Conservation (phyloP, 2,329 filamentous ascomycete genomes). For the Chaetomium sp. region DNA sequence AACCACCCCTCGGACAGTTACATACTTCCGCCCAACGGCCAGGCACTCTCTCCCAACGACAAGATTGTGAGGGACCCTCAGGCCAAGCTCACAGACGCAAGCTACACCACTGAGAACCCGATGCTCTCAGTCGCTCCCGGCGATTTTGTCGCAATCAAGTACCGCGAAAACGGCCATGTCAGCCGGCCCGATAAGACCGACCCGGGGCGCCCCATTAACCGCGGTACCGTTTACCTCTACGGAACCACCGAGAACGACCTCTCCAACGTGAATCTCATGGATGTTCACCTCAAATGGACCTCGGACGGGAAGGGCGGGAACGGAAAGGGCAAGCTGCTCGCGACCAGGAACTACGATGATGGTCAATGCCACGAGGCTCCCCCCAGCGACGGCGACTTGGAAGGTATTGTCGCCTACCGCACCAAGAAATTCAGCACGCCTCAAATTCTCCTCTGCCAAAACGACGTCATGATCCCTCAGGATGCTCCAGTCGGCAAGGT, state of each 20-base stretch:
- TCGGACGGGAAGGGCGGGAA: slow-evolving; percentile 74
- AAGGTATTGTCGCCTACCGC: slow-evolving; percentile 52
- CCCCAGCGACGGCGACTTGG: slow-evolving; percentile 39
- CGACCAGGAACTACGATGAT: slow-evolving; percentile 79
- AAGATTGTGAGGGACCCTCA: slow-evolving; percentile 60
- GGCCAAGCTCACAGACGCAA: slow-evolving; percentile 38
- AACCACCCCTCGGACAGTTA: slow-evolving; percentile 51
- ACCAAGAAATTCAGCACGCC: slow-evolving; percentile 45
- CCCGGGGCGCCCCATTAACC: slow-evolving; percentile 55
- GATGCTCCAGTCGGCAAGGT: slow-evolving; percentile 55
- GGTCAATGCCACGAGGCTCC: slow-evolving; percentile 74
- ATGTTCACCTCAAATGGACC: slow-evolving; percentile 76
- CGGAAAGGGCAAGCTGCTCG: slow-evolving; percentile 66
- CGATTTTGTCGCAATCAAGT: slow-evolving; percentile 59
- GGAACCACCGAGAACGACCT: slow-evolving; percentile 55
- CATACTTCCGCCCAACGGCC: slow-evolving; percentile 37
- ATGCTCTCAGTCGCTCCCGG: slow-evolving; percentile 55
- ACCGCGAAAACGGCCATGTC: slow-evolving; percentile 73
- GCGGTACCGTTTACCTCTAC: slow-evolving; percentile 70
- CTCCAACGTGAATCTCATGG: slow-evolving; percentile 39
- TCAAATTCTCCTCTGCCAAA: slow-evolving; percentile 66
- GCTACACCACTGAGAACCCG: slow-evolving; percentile 53
- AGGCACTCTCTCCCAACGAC: slow-evolving; percentile 42
- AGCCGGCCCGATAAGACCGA: slow-evolving; percentile 46
- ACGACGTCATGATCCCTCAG: slow-evolving; percentile 67